Evolutionary conservation across 2,329 filamentous ascomycete genomes (phyloP), one percentile per base, ranked within the genome.

Genomic region (Sclerotinia sclerotiorum): DNA sequence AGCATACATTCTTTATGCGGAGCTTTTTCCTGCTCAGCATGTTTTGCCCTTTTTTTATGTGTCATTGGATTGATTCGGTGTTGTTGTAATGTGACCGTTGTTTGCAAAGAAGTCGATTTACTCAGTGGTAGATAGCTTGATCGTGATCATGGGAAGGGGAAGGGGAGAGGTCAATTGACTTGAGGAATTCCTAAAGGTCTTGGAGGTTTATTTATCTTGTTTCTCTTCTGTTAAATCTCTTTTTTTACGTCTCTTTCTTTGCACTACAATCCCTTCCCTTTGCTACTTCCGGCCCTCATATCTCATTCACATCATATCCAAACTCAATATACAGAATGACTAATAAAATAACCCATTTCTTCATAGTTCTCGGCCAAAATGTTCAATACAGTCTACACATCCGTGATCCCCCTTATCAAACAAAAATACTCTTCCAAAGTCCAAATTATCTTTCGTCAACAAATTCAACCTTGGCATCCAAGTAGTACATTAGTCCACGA

Each of bases 401-500:
- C 83, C 42, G 86, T 97, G 69, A 82, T 87, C 69, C 89, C 91
- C 0, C 78, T 86, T 60, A 83, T 97, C 73, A 82, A 84, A 70
- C 74, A 83, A 62, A 88, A 88, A 74, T 88, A 90, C 72, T 74
- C 81, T 32, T 71, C 70, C 69, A 84, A 84, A 70, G 81, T 97
- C 3, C 85, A 91, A 74, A 83, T 97, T 74, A 86, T 98, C 76
- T 92, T 97, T 83, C 90, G 94, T 62, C 94, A 94, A 78, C 93
- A 97, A 78, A 87, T 97, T 76, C 93, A 97, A 82, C 93, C 93
- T 19, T 97, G 94, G 94, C 94, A 98, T 81, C 94, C 94, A 1
- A 93, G 90, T 27, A 93, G 88, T 52, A 93, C 90, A 8, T 84
- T 93, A 15, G 84, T 87, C 68, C 92, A 94, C 82, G 94, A 98